Evolutionary conservation across 176 grass and related monocot genomes (phyloP).

Genomic region (Elymus sibiricus): DNA sequence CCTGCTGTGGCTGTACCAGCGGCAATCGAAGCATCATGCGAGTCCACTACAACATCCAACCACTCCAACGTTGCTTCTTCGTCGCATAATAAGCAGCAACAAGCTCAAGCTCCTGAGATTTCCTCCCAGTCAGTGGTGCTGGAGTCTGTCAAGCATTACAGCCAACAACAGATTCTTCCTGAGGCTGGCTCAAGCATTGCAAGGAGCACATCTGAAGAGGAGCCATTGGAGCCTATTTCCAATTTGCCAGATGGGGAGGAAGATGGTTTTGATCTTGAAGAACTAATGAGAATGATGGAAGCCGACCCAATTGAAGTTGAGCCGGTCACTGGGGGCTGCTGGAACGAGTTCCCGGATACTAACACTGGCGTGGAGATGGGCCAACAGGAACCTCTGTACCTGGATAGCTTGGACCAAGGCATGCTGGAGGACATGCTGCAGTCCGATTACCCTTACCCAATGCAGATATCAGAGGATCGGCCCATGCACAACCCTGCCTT

Average conservation of each 20-base stretch:
- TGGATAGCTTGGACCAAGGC: constrained; percentile 8
- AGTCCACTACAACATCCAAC: constrained; percentile 40
- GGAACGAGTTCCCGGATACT: too few relatives aligned
- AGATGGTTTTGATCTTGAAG: constrained; percentile 36
- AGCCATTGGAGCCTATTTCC: constrained; percentile 48
- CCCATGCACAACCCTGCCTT: constrained; percentile 2
- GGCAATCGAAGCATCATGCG: constrained; percentile 20
- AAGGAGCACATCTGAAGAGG: neutral
- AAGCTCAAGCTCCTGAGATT: neutral
- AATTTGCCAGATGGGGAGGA: neutral
- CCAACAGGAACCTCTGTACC: neutral
- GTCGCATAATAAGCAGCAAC: neutral
- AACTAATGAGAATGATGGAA: constrained; percentile 62
- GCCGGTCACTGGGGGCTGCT: neutral
- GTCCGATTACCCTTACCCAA: neutral
- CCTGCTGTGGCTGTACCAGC: neutral
- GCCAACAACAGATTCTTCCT: neutral
- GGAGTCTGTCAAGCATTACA: neutral
- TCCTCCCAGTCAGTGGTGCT: neutral
- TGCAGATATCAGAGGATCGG: neutral
- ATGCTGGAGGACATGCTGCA: constrained; percentile 30
- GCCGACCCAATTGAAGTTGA: constrained; percentile 27
- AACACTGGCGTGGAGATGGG: neutral
- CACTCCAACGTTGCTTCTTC: neutral
- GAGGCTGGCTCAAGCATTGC: neutral